Percentiles rank a stretch among this genome's conserved stretches.
Conservation (phyloP, 2,329 filamentous ascomycete species). For the Colletotrichum camelliae region DNA sequence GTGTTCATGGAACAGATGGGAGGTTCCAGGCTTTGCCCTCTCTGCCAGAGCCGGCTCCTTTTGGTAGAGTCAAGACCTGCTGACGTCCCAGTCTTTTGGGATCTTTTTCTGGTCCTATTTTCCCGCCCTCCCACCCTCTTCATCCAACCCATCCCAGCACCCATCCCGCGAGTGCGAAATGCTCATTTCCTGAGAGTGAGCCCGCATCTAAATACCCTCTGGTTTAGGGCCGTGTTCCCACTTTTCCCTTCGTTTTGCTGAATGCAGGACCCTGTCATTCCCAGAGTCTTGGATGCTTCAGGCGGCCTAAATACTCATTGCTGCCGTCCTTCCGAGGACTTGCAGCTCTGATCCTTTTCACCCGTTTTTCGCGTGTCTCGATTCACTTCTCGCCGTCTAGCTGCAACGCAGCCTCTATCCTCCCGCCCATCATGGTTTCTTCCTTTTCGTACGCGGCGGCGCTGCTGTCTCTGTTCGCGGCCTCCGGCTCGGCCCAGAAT, state of each 20-base stretch:
- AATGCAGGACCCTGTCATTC: not conserved
- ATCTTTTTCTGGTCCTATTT: not conserved
- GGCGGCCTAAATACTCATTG: constrained; percentile 11
- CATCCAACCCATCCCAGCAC: not conserved
- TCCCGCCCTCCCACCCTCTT: not conserved
- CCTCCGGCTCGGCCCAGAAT: constrained; percentile 35
- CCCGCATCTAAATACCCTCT: not conserved
- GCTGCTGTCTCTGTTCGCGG: constrained; percentile 32
- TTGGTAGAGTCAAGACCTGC: not conserved
- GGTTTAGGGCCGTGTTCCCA: constrained; percentile 12
- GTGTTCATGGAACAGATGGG: not conserved
- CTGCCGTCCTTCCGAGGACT: not conserved
- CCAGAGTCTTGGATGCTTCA: constrained; percentile 14
- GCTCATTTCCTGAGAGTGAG: constrained; percentile 15
- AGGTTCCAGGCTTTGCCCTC: not conserved
- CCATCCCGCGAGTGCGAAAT: not conserved
- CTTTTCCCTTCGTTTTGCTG: constrained; percentile 3
- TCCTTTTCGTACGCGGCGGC: constrained; percentile 11
- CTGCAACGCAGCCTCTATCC: not conserved
- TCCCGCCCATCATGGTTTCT: constrained; percentile 1
- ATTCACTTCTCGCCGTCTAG: not conserved
- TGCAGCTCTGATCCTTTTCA: constrained; percentile 1
- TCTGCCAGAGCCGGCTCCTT: not conserved
- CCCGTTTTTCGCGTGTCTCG: not conserved
- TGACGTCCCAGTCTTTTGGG: not conserved